Percentiles rank a stretch among this genome's conserved stretches.
Evolutionary conservation across 2,329 filamentous ascomycete genomes (phyloP).

Genomic region (Annulohypoxylon truncatum): DNA sequence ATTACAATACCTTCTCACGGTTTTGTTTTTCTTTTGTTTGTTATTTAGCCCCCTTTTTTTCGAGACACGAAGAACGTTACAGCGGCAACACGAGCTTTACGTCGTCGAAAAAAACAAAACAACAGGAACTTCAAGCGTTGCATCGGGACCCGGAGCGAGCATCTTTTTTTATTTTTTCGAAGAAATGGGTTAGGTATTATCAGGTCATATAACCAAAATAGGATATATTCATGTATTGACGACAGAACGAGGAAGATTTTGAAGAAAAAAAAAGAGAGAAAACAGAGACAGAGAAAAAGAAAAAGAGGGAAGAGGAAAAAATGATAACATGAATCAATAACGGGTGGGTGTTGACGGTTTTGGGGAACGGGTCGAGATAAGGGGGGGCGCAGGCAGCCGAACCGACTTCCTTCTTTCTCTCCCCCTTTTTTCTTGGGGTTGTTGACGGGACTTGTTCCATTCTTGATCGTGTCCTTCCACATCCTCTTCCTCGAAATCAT

Average conservation of each 20-base stretch:
- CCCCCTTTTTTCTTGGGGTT: constrained; percentile 1
- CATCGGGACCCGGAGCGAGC: constrained; percentile 31
- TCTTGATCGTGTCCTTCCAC: constrained; percentile 6
- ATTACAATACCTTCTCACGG: not conserved
- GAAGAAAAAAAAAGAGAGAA: not conserved
- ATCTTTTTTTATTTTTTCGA: constrained; percentile 30
- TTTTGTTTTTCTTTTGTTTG: constrained; percentile 24
- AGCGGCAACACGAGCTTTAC: constrained; percentile 2
- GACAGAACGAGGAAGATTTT: constrained; percentile 1
- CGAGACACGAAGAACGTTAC: constrained; percentile 12
- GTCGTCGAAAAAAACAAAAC: constrained; percentile 1
- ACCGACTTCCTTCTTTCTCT: not conserved
- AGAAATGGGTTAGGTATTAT: not conserved
- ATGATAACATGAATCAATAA: constrained; percentile 5
- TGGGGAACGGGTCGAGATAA: constrained; percentile 3
- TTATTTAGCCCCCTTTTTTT: constrained; percentile 2
- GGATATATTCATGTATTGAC: constrained; percentile 8
- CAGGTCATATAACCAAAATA: constrained; percentile 11
- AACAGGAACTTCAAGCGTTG: constrained; percentile 14
- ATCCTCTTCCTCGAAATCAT: constrained; percentile 7
- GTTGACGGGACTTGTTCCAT: not conserved
- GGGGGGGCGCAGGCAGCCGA: constrained; percentile 2
- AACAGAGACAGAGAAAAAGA: not conserved
- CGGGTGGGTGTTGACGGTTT: not conserved
- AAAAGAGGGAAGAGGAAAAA: not conserved